Evolutionary conservation across 106 monocot genomes (phyloP).

Genomic region (Dendrobium officinale): DNA sequence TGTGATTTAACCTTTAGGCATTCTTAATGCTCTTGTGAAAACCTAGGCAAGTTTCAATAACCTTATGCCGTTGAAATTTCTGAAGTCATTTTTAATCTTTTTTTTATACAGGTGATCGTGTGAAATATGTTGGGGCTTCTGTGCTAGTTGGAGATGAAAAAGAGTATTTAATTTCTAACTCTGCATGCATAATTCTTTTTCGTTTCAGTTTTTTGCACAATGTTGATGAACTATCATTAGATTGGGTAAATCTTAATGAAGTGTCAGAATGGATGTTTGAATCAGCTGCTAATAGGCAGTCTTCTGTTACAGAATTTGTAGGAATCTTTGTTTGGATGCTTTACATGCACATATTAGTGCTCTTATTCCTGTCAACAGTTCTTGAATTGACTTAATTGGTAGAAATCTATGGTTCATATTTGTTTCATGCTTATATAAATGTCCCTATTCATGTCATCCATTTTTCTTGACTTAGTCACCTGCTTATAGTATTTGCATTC

Average conservation of each 20-base stretch:
- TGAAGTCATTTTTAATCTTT: background rate
- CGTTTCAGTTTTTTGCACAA: background rate
- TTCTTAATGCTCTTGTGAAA: background rate
- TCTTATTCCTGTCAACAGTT: background rate
- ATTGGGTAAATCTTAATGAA: too few relatives aligned
- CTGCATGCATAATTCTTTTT: background rate
- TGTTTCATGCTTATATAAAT: background rate
- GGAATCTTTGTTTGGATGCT: background rate
- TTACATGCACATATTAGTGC: background rate
- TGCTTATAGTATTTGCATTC: background rate
- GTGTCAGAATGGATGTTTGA: background rate
- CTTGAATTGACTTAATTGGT: background rate
- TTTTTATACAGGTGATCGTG: conserved; percentile 9
- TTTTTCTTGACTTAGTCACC: background rate
- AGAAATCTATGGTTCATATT: background rate
- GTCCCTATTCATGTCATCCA: background rate
- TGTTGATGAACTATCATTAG: background rate
- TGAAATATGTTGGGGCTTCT: conserved; percentile 13
- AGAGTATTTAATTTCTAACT: conserved; percentile 3
- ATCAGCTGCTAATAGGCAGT: background rate
- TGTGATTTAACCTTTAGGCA: background rate
- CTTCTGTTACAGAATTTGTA: background rate
- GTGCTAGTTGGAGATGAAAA: conserved; percentile 3
- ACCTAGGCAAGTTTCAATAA: background rate
- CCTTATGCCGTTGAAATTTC: background rate